A percentile compares a stretch with the other conserved stretches of the same genome.
Conservation (phyloP, 805 yeast genomes). For the Yarrowia deformans region DNA sequence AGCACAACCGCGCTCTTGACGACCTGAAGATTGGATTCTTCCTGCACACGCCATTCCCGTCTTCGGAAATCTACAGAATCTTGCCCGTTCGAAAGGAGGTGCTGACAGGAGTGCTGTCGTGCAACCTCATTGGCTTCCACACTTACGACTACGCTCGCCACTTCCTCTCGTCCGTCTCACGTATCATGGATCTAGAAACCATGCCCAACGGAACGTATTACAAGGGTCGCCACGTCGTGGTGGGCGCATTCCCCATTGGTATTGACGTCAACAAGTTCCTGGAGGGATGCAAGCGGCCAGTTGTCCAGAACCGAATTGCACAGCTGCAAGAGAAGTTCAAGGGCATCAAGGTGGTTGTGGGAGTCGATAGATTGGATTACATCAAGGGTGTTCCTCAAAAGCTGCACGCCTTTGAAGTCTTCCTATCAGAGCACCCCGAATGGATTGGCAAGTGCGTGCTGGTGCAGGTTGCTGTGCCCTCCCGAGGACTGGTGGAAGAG, state of each 20-base stretch:
- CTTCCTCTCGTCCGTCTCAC: constrained; percentile 85
- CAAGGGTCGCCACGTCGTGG: constrained; percentile 75
- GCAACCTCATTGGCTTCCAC: constrained; percentile 96
- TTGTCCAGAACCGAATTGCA: constrained; percentile 70
- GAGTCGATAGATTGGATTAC: constrained; percentile 95
- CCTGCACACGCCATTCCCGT: constrained; percentile 97
- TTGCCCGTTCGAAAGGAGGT: constrained; percentile 95
- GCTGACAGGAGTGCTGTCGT: constrained; percentile 86
- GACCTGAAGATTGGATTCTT: constrained; percentile 89
- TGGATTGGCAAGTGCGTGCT: constrained; percentile 97
- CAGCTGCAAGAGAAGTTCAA: constrained; percentile 70
- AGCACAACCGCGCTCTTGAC: constrained; percentile 53
- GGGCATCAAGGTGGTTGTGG: constrained; percentile 87
- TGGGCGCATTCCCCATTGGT: constrained; percentile 99
- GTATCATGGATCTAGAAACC: constrained; percentile 81
- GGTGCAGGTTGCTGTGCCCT: constrained; percentile 97
- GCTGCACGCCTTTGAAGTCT: constrained; percentile 93
- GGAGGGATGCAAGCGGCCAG: constrained; percentile 70
- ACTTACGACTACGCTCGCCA: constrained; percentile 99
- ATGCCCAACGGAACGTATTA: constrained; percentile 89
- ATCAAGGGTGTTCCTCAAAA: constrained; percentile 99
- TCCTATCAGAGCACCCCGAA: constrained; percentile 90
- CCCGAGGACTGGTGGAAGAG: constrained; percentile 97
- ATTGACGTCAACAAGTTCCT: constrained; percentile 92
- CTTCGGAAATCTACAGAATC: constrained; percentile 93